Evolutionary conservation across 331 rosid species (phyloP).

Genomic region (Malus hybrid): DNA sequence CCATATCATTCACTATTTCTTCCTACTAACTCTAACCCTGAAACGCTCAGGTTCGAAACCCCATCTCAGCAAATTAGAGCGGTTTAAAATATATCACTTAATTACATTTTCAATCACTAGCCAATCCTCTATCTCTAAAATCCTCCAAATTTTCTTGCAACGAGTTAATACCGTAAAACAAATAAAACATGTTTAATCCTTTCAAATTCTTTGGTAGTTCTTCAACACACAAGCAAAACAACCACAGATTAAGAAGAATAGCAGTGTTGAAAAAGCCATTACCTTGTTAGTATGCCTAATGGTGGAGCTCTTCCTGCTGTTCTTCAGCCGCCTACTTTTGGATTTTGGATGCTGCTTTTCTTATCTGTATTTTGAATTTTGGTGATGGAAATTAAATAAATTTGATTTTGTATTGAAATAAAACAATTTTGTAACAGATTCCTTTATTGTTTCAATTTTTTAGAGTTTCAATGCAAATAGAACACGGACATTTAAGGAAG

Average conservation of each 20-base stretch:
- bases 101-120: background rate
- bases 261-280: background rate
- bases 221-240: background rate
- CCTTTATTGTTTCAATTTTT: background rate
- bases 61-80: no score
- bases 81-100: background rate
- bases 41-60: background rate
- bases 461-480: background rate
- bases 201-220: background rate
- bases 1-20: conserved; percentile 30
- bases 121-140: background rate
- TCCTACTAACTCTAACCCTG: background rate
- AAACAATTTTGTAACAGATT: background rate
- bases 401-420: background rate
- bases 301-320: background rate
- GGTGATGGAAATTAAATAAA: background rate
- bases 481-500: background rate
- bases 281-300: background rate
- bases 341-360: background rate
- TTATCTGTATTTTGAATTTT: background rate
- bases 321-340: background rate
- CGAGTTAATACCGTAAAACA: background rate
- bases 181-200: background rate
- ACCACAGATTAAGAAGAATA: background rate
- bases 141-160: background rate